Base-by-base conservation (phyloP, 2,329 filamentous ascomycete genomes). In the Dactylella cylindrospora region DNA sequence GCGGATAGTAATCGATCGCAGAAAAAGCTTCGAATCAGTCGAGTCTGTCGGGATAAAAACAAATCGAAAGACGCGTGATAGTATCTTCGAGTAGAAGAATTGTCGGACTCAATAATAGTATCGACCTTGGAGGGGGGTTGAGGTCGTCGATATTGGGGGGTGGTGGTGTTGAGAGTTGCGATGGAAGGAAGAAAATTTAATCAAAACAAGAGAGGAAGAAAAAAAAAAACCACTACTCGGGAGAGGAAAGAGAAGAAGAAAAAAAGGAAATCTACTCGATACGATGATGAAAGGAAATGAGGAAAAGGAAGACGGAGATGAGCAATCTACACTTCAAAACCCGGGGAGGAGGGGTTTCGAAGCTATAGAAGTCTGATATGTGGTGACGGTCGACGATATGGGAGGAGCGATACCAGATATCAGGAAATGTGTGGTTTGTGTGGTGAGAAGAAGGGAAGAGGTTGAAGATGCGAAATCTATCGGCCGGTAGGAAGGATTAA, bases 391-490 rank as follows among this genome's bases (percentile, higher is more conserved):
- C 17, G 40, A 26, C 26, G n/a, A n/a, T n/a, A n/a, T n/a, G n/a
- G 20, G 38, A 41, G 39, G 13, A 20, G 12, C 12, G 22, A 28
- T 39, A 45, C 28, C 25, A 20, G 41, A 23, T 32, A 45, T 20
- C 3, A 45, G 26, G 4, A 17, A 3, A 45, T 43, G n/a, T 29
- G 25, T 38, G 36, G 32, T 25, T 49, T 36, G 57, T 62, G 57
- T 54, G 53, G 57, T 41, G 25, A 33, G 43, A 50, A 39, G 55
- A 62, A n/a, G n/a, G n/a, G n/a, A n/a, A 53, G 57, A 54, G 57
- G 45, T 47, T n/a, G 57, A 54, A 54, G 57, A 54, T 62, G 49
- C 57, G 57, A 62, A 62, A 62, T 62, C 57, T 62, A 62, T 62
- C 57, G 57, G 57, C 57, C 57, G 57, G n/a, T n/a, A n/a, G n/a